Evolutionary conservation across 345 rosid species (phyloP).

Genomic region (Rhodamnia rubescens): DNA sequence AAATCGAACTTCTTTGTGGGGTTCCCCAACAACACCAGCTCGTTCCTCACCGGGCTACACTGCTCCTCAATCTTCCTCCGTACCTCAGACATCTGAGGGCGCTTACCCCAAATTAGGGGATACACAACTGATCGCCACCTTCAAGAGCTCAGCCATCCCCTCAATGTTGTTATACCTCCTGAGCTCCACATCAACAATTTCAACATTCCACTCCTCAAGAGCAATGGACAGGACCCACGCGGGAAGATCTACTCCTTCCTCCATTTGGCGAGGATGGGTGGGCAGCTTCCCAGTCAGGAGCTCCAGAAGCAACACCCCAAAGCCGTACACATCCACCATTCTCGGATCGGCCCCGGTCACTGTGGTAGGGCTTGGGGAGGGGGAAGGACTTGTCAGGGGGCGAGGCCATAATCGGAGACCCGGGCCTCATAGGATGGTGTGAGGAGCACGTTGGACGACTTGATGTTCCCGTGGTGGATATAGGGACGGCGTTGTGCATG

Average conservation of each 20-base stretch:
- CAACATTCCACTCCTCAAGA: slow-evolving; percentile 77
- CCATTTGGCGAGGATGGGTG: slow-evolving; percentile 42
- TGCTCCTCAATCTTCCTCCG: slow-evolving; percentile 77
- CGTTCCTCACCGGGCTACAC: neutral
- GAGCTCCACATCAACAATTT: slow-evolving; percentile 72
- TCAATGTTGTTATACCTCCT: slow-evolving; percentile 44
- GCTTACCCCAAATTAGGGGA: slow-evolving; percentile 44
- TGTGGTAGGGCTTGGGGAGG: slow-evolving; percentile 52
- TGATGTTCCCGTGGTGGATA: slow-evolving; percentile 65
- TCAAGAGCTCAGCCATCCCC: slow-evolving; percentile 89
- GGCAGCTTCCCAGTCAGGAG: slow-evolving; percentile 85
- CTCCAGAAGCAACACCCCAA: slow-evolving; percentile 75
- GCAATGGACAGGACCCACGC: slow-evolving; percentile 77
- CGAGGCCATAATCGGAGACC: slow-evolving; percentile 57
- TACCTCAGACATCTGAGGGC: slow-evolving; percentile 72
- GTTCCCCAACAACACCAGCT: neutral
- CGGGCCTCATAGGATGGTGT: slow-evolving; percentile 42
- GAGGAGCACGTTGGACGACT: slow-evolving; percentile 76
- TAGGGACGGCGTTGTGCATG: slow-evolving; percentile 49
- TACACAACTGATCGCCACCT: slow-evolving; percentile 75
- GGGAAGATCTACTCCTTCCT: slow-evolving; percentile 75
- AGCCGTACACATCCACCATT: slow-evolving; percentile 71
- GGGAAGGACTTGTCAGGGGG: slow-evolving; percentile 1
- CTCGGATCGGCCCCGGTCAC: slow-evolving; percentile 43
- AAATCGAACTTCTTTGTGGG: neutral